Evolutionary conservation across 805 yeast genomes (phyloP).

Genomic region (Teunomyces atbi): DNA sequence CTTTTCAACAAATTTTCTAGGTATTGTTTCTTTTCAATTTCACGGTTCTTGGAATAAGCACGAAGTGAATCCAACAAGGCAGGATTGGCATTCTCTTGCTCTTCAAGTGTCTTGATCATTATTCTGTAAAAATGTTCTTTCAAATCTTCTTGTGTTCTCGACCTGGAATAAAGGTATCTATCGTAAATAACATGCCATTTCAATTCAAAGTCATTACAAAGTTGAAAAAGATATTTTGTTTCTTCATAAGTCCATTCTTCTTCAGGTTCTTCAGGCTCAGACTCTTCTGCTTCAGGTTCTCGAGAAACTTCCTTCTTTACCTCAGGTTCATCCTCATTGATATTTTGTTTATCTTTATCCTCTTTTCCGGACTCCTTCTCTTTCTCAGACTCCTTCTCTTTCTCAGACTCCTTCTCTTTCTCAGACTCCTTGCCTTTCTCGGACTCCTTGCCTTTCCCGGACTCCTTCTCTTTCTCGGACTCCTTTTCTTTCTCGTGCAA

Average conservation of each 20-base stretch:
- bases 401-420: constrained; percentile 4
- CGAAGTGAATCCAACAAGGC: constrained; percentile 58
- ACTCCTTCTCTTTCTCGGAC: constrained; percentile 9
- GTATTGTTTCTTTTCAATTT: constrained; percentile 76
- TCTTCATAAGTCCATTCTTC: constrained; percentile 72
- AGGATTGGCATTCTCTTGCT: constrained; percentile 43
- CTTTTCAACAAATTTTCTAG: constrained; percentile 72
- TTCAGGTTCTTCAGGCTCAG: constrained; percentile 28
- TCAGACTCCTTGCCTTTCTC: constrained; percentile 3
- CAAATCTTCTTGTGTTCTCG: constrained; percentile 69
- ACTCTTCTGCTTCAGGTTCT: no score
- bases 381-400: constrained; percentile 3
- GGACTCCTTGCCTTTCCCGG: constrained; percentile 4
- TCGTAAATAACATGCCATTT: constrained; percentile 70
- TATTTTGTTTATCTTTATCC: constrained; percentile 6
- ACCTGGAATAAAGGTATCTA: constrained; percentile 39
- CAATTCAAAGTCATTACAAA: constrained; percentile 60
- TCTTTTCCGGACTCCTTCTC: constrained; percentile 6
- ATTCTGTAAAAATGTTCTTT: constrained; percentile 78
- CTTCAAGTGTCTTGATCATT: constrained; percentile 46
- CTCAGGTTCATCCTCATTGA: constrained; percentile 6
- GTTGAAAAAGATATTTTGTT: constrained; percentile 71
- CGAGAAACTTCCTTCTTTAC: no score
- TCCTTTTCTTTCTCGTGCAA: constrained; percentile 1
- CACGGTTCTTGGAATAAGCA: constrained; percentile 66